Evolutionary conservation across 73 alveolate species (phyloP).

Genomic region (Uronychia setigera): DNA sequence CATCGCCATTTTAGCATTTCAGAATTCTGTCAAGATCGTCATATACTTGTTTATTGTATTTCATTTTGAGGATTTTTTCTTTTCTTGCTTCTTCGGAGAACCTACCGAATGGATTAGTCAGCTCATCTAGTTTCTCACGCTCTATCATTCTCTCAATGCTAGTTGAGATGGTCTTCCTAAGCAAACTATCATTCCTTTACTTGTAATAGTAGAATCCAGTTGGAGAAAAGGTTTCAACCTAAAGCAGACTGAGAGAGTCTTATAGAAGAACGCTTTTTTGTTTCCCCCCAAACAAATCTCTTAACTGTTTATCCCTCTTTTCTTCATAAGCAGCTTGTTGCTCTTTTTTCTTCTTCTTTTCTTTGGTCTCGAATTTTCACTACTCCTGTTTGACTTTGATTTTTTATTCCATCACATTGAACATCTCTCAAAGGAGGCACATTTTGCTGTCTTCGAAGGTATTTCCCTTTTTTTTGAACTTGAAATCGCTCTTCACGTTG

Average conservation of each 20-base stretch:
- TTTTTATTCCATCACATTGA: background rate
- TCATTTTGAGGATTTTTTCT: background rate
- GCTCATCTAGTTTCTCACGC: background rate
- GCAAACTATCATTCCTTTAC: background rate
- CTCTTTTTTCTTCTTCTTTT: background rate
- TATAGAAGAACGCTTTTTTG: background rate
- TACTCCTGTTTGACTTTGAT: background rate
- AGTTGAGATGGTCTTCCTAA: background rate
- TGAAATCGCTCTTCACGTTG: background rate
- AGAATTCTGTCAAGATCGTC: background rate
- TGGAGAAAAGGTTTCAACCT: background rate
- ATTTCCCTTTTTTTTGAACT: background rate
- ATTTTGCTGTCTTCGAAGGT: background rate
- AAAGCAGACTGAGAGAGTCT: background rate
- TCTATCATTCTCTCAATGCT: background rate
- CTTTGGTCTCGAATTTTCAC: background rate
- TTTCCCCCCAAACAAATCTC: background rate
- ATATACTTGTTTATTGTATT: background rate
- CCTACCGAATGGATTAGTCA: background rate
- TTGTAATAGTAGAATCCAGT: background rate
- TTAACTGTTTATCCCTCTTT: background rate
- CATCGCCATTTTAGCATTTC: background rate
- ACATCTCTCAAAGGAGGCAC: background rate
- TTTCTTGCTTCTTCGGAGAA: background rate
- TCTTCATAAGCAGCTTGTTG: background rate